Base-by-base conservation (phyloP, 768 basidiomycete species). In the Phlebiopsis flavidoalba region DNA sequence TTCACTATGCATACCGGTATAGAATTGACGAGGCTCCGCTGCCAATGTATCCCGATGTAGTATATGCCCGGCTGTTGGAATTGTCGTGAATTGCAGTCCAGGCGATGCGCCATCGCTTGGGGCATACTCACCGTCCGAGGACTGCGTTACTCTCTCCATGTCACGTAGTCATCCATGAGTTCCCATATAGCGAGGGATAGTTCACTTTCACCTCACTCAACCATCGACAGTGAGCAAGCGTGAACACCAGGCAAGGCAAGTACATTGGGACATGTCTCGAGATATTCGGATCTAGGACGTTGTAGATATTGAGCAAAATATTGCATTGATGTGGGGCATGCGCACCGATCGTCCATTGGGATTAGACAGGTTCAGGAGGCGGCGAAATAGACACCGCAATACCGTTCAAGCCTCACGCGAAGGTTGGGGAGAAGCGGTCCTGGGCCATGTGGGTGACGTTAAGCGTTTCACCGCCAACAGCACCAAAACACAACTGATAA, bases 101-200 rank as follows among this genome's bases (percentile, higher is more conserved):
- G 6, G 51, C 48, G 12, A 19, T 11, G n/a, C 19, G 24, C 3
- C 19, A 12, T 49, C n/a, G n/a, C n/a, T n/a, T n/a, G 10, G 40
- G 51, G 26, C 26, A 6, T 45, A 68, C 79, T 49, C 62, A 92
- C 88, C 93, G 79, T 67, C 91, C 93, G 35, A 95, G 75, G 48
- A 98, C 83, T 11, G 95, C 93, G 70, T 97, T 98, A 53, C 84
- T 86, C 71, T 99, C 97, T 19, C 97, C 97, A 99, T 99, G 70
- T 93, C 87, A 55, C 84, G 81, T n/a, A 99, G 74, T 99, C 97
- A 59, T 94, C 86, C 73, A 98, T 79, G 14, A 99, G 82, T 69
- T 98, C 96, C 88, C 91, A 98, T 82, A 98, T 95, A n/a, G n/a
- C 49, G 86, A 89, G 0, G 97, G 97, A 69, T 98, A 99, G 7